Conservation (phyloP, 192 early-diverging fungal species). For the Gryganskiella cystojenkinii region DNA sequence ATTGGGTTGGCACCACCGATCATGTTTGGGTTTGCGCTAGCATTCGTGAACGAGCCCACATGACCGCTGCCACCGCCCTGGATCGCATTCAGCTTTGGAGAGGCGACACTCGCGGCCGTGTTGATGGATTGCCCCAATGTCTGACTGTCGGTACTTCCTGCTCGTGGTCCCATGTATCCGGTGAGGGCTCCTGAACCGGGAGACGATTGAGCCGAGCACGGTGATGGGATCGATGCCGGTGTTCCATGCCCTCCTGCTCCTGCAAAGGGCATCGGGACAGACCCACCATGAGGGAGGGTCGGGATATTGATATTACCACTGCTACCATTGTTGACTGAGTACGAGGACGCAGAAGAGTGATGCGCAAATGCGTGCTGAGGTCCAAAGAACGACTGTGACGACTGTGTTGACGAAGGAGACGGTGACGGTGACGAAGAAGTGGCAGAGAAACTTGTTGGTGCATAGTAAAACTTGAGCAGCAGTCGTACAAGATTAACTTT, state of each 20-base stretch:
- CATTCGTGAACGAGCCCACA: constrained; percentile 44
- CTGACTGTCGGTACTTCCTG: not conserved
- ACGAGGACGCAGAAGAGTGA: constrained; percentile 41
- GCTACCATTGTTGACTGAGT: constrained; percentile 47
- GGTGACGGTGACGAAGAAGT: constrained; percentile 47
- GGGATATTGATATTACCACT: constrained; percentile 48
- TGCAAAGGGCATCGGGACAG: constrained; percentile 45
- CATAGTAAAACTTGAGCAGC: constrained; percentile 49
- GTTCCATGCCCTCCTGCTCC: constrained; percentile 34
- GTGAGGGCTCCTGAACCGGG: constrained; percentile 29
- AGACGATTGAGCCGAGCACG: constrained; percentile 50
- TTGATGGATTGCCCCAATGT: not conserved
- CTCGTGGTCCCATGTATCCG: constrained; percentile 44
- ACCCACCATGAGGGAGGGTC: constrained; percentile 25
- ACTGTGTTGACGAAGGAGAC: constrained; percentile 46
- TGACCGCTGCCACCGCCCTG: constrained; percentile 40
- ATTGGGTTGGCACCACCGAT: constrained; percentile 35
- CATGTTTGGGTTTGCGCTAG: constrained; percentile 50
- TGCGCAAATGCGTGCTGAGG: constrained; percentile 37
- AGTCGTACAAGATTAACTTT: constrained; percentile 47
- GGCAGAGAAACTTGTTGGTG: constrained; percentile 43
- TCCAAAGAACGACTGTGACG: constrained; percentile 51
- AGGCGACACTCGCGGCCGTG: constrained; percentile 17
- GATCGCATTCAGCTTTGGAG: constrained; percentile 23
- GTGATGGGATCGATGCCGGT: constrained; percentile 44